These are phyloP conservation scores for Lecanicillium sp. DNA, from an alignment of 2,329 filamentous ascomycete genomes.

Conservation along the genomic window DNA sequence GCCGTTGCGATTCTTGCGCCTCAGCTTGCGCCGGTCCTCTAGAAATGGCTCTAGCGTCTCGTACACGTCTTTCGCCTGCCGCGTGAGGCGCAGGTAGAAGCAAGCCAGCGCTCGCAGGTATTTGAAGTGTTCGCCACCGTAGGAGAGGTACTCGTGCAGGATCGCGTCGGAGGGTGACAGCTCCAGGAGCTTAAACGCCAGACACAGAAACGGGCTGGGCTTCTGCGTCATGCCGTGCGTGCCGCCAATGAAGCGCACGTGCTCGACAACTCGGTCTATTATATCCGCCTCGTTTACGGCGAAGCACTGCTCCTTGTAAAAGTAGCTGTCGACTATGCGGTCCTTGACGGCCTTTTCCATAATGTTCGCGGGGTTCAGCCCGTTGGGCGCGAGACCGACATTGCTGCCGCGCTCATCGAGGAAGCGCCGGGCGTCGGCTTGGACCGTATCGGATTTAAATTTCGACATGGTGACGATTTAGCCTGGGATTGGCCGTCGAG, in stretches of 20 bases:
- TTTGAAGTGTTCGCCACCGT: slow-evolving; percentile 69
- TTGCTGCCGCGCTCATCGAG: slow-evolving; percentile 85
- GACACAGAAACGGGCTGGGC: slow-evolving; percentile 85
- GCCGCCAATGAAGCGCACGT: slow-evolving; percentile 76
- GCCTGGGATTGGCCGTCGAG: no score
- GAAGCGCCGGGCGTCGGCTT: slow-evolving; percentile 72
- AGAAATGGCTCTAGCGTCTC: slow-evolving; percentile 72
- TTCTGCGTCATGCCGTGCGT: slow-evolving; percentile 79
- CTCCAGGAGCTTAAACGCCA: slow-evolving; percentile 91
- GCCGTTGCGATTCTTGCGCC: slow-evolving; percentile 65
- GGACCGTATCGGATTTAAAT: slow-evolving; percentile 42
- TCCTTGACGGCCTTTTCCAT: slow-evolving; percentile 95
- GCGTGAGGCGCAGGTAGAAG: slow-evolving; percentile 89
- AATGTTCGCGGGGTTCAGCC: slow-evolving; percentile 88
- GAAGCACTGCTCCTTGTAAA: slow-evolving; percentile 99
- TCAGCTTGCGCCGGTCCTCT: slow-evolving; percentile 75
- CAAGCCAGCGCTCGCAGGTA: slow-evolving; percentile 84
- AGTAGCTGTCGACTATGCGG: slow-evolving; percentile 90
- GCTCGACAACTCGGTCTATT: slow-evolving; percentile 80
- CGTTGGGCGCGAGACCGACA: slow-evolving; percentile 69
- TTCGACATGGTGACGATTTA: slow-evolving; percentile 23
- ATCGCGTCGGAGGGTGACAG: slow-evolving; percentile 74
- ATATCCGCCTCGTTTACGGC: slow-evolving; percentile 79
- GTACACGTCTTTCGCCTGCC: slow-evolving; percentile 76
- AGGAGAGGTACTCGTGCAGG: slow-evolving; percentile 69